Base-by-base conservation (phyloP, 192 early-diverging fungal species). In the Podochytrium sp. region DNA sequence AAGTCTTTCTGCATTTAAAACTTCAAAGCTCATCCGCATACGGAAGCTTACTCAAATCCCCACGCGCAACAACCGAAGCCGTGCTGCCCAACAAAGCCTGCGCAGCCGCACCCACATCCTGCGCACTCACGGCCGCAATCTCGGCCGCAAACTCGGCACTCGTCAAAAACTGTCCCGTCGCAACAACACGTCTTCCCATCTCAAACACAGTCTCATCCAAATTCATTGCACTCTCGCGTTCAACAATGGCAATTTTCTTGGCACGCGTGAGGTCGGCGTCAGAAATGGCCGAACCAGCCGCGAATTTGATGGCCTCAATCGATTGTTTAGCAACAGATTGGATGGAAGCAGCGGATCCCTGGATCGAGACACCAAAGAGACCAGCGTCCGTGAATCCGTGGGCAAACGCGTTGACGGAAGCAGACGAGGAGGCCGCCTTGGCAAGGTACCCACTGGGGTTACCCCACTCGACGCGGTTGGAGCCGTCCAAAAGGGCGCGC, bases 301-400 rank as follows among this genome's bases (percentile, higher is more conserved):
- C 56, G 42, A 38, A 43, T 68, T 88, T 84, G 39, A 88, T 49
- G 47, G 79, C 81, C 27, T 59, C 71, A 60, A 88, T 63, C 20
- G 76, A 27, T 49, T 73, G 69, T 32, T 69, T n/a, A 25, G 78
- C 83, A 52, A 75, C 79, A 23, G 7, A 39, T 65, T 84, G 81
- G 41, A 85, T 75, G 43, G 76, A 73, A 41, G 27, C 53, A 49
- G 78, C 76, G 25, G 66, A 25, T 10, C 83, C 81, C 68, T 88
- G 77, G 29, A 94, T 86, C 38, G 91, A 80, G 66, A 98, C 78
- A 71, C 95, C 97, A 71, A 98, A 90, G 41, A 99, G 84, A 60
- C 92, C 95, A 43, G 95, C 91, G 80, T 97, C 96, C 18, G 93
- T 90, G 89, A 97, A 99, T 12, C 89, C 83, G 68, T 88, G 83